These are phyloP conservation scores for Stropharia rugosoannulata DNA, from an alignment of 768 basidiomycete genomes.

Conservation along the genomic window DNA sequence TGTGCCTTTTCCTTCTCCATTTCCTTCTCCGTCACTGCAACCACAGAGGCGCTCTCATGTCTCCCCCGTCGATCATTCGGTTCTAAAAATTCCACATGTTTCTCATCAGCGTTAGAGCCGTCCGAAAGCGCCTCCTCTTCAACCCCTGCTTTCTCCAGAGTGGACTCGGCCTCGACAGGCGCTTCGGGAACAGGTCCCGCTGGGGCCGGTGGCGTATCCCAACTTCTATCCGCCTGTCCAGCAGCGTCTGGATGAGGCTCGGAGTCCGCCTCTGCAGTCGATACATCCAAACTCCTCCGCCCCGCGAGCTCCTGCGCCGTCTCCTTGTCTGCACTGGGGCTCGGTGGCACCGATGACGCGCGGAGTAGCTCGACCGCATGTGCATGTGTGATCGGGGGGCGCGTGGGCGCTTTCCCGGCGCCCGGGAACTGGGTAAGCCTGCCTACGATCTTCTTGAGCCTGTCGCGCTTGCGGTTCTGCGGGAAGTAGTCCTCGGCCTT, in stretches of 20 bases:
- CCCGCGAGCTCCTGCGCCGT: conserved; percentile 36
- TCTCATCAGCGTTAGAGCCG: conserved; percentile 29
- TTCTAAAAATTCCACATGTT: conserved; percentile 36
- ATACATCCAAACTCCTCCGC: conserved; percentile 42
- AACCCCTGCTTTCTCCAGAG: conserved; percentile 16
- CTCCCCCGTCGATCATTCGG: conserved; percentile 9
- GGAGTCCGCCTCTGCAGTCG: conserved; percentile 1
- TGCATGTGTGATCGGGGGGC: neutral
- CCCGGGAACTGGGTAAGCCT: conserved; percentile 46
- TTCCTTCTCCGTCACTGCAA: neutral
- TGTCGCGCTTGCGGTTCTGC: conserved; percentile 74
- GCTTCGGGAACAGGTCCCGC: conserved; percentile 1
- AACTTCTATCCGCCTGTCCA: too few species aligned
- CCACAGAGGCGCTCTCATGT: conserved; percentile 2
- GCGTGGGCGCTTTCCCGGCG: conserved; percentile 6
- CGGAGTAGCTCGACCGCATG: conserved; percentile 37
- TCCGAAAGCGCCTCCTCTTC: conserved; percentile 16
- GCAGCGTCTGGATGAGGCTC: conserved; percentile 5
- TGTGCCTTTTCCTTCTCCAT: conserved; percentile 31
- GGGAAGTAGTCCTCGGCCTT: conserved; percentile 70
- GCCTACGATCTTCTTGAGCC: conserved; percentile 71
- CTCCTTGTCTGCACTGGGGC: conserved; percentile 23
- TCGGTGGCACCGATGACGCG: conserved; percentile 60
- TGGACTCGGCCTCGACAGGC: conserved; percentile 8
- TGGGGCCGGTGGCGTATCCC: neutral